These are phyloP conservation scores for Dendrobium huoshanense DNA, from an alignment of 106 monocot species.

Conservation along the genomic window DNA sequence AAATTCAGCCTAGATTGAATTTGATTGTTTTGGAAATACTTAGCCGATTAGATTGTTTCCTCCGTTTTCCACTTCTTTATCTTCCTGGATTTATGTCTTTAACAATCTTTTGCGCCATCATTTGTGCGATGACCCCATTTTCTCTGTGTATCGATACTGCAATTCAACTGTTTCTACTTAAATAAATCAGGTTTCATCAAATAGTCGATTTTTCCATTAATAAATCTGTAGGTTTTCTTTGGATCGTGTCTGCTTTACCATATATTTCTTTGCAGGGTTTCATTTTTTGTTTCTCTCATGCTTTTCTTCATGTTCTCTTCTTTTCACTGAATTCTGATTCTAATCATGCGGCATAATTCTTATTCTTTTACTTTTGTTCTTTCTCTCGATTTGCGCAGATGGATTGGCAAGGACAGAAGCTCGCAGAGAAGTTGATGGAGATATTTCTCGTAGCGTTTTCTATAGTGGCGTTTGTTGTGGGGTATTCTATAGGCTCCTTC, in stretches of 20 bases:
- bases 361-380: background rate
- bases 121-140: too few relatives aligned
- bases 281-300: background rate
- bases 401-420: conserved; percentile 99
- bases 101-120: too few relatives aligned
- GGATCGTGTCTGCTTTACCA: background rate
- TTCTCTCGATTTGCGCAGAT: conserved; percentile 28
- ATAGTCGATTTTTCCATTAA: background rate
- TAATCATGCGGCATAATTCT: background rate
- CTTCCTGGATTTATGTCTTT: too few relatives aligned
- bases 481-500: conserved; percentile 64
- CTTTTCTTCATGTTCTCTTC: background rate
- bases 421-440: conserved; percentile 81
- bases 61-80: too few relatives aligned
- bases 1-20: too few relatives aligned
- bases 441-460: conserved; percentile 60
- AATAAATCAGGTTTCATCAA: too few relatives aligned
- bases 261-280: background rate
- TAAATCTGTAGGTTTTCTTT: background rate
- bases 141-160: too few relatives aligned
- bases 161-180: too few relatives aligned
- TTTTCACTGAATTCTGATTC: background rate
- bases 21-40: too few relatives aligned
- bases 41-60: too few relatives aligned
- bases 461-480: conserved; percentile 46